Percentiles rank a stretch among this genome's conserved stretches.
These are phyloP conservation scores for Oidiodendron maius DNA, from an alignment of 495 filamentous ascomycete species.

Conservation along the genomic window DNA sequence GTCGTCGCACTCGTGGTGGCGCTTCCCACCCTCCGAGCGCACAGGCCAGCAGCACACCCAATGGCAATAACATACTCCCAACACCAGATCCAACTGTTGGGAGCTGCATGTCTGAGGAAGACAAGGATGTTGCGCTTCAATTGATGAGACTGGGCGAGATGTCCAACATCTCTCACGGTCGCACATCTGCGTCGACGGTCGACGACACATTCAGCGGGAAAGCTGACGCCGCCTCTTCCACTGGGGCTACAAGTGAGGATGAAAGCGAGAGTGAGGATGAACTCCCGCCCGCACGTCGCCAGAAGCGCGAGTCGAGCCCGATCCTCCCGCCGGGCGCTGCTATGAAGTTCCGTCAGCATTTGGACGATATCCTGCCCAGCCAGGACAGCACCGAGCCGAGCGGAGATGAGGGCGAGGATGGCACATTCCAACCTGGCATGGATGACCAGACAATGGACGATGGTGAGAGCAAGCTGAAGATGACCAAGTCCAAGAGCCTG, in stretches of 20 bases:
- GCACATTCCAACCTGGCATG: slow-evolving; percentile 16
- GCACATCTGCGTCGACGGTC: slow-evolving; percentile 86
- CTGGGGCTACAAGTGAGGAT: slow-evolving; percentile 69
- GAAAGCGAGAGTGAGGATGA: slow-evolving; percentile 75
- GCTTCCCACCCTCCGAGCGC: slow-evolving; percentile 40
- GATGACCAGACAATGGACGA: slow-evolving; percentile 23
- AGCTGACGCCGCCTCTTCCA: slow-evolving; percentile 81
- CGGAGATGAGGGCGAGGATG: slow-evolving; percentile 56
- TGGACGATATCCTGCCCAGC: slow-evolving; percentile 57
- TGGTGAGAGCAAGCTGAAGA: slow-evolving; percentile 32
- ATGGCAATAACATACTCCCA: slow-evolving; percentile 53
- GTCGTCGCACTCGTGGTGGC: slow-evolving; percentile 62
- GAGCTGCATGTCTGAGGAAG: slow-evolving; percentile 94
- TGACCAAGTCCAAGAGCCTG: slow-evolving; percentile 18
- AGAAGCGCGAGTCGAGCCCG: slow-evolving; percentile 54
- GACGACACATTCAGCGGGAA: slow-evolving; percentile 88
- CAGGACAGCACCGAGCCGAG: slow-evolving; percentile 70
- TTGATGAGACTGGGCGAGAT: slow-evolving; percentile 92
- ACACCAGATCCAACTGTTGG: slow-evolving; percentile 93
- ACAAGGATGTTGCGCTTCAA: slow-evolving; percentile 95
- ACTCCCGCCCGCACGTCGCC: slow-evolving; percentile 53
- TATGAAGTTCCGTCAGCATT: slow-evolving; percentile 46
- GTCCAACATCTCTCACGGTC: slow-evolving; percentile 81
- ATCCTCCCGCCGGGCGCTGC: slow-evolving; percentile 43
- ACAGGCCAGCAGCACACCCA: slow-evolving; percentile 29